Evolutionary conservation across 1,284 basidiomycete species (phyloP).

Genomic region (Leccinum angustisporum): DNA sequence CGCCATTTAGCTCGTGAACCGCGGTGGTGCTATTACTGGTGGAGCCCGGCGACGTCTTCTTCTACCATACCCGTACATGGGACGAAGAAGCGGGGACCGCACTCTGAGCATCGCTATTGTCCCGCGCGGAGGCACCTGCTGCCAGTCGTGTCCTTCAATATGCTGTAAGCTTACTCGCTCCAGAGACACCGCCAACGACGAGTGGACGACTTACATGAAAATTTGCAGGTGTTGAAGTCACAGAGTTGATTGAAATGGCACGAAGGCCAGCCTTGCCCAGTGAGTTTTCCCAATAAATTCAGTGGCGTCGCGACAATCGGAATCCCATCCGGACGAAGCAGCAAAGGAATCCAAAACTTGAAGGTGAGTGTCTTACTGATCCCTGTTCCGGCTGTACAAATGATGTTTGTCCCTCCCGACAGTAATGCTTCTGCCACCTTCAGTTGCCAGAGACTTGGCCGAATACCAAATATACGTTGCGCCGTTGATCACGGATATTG

Average conservation of each 20-base stretch:
- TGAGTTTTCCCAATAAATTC: background rate
- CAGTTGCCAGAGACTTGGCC: background rate
- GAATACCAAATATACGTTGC: background rate
- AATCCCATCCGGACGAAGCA: no score
- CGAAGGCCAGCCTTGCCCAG: background rate
- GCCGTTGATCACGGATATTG: background rate
- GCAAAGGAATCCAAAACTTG: background rate
- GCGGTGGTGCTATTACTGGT: conserved; percentile 9
- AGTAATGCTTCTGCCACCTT: background rate
- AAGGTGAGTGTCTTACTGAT: background rate
- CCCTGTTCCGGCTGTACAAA: background rate
- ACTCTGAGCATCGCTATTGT: conserved; percentile 9
- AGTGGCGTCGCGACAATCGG: no score
- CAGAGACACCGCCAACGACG: background rate
- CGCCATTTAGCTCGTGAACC: conserved; percentile 13
- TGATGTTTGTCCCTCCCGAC: background rate
- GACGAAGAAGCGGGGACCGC: conserved; percentile 15
- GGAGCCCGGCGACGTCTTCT: conserved; percentile 22
- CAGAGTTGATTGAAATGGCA: background rate
- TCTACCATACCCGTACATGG: conserved; percentile 34
- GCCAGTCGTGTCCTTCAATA: conserved; percentile 2
- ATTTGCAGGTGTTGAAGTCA: background rate
- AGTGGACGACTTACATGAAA: background rate
- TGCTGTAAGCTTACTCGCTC: conserved; percentile 1
- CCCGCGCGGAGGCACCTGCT: conserved; percentile 1